Base-by-base conservation (phyloP, 305 asterid genomes). In the Rubia balearica region DNA sequence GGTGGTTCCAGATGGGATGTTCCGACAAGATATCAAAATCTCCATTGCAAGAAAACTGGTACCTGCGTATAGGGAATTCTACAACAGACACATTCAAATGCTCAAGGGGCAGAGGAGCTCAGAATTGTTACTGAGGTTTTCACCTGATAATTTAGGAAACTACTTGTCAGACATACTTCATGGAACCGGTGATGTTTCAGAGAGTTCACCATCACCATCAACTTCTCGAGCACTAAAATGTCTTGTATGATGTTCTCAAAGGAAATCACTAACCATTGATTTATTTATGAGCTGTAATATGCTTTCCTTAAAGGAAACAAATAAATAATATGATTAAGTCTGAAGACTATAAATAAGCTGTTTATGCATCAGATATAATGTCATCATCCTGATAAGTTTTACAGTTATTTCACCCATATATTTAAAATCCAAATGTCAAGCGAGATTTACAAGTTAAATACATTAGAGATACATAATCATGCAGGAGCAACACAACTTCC, bases 71-170 rank as follows among this genome's bases (percentile, higher is more conserved):
- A 80, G 81, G 55, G 83, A 78, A 61, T 90, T 88, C 75, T 88
- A 84, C 61, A 80, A 81, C 36, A 74, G 78, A 10, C 75, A 85
- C 49, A 48, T 84, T 72, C 80, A 48, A 72, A 69, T 71, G 36
- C 73, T 83, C 80, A 81, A 76, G 33, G 79, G 65, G 72, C 86
- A 82, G 72, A 72, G 76, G 49, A 76, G 82, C 70, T 72, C 79
- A 78, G 90, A 87, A 33, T 71, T 72, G 0, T 45, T 85, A 76
- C 86, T 83, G 69, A 82, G 83, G 74, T 83, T 72, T 70, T 85
- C 92, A 51, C 92, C 97, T 13, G 90, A 87, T 73, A 85, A 90
- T 77, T 71, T 90, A 71, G 92, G 87, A 71, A 85, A 82, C 78
- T 79, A 76, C 77, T 53, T 90, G 68, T 88, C 94, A 62, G 90